These are phyloP conservation scores for Colletotrichum camelliae DNA, from an alignment of 2,329 filamentous ascomycete species.

Conservation along the genomic window DNA sequence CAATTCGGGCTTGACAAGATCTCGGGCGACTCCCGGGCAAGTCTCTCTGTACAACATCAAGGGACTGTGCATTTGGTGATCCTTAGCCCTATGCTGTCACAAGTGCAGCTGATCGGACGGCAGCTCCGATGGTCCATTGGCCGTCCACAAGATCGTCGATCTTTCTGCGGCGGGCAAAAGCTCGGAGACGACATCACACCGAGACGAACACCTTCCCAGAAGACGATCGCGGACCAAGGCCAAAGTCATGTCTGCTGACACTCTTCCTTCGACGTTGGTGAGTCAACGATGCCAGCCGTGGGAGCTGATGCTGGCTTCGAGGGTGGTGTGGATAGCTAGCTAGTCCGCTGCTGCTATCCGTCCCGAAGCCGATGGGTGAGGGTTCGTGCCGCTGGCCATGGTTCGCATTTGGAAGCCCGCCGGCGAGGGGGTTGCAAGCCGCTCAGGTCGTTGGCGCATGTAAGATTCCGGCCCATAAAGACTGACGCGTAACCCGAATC, in stretches of 20 bases:
- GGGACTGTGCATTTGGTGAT: neutral
- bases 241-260: neutral
- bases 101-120: neutral
- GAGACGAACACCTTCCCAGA: neutral
- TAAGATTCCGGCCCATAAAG: conserved; percentile 1
- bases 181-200: neutral
- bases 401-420: neutral
- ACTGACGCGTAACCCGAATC: neutral
- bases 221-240: neutral
- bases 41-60: neutral
- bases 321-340: conserved; percentile 2
- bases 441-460: neutral
- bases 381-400: neutral
- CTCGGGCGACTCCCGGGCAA: neutral
- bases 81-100: neutral
- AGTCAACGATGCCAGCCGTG: neutral
- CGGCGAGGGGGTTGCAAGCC: neutral
- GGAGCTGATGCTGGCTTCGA: neutral
- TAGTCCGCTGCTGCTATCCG: neutral
- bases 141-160: neutral
- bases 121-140: neutral
- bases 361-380: neutral
- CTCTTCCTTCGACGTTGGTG: neutral
- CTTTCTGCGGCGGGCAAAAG: neutral
- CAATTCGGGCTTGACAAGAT: neutral